A percentile compares a stretch with the other conserved stretches of the same genome.
phyloP scores from a whole-genome alignment of 331 rosid species.

The Cydonia oblonga region DNA sequence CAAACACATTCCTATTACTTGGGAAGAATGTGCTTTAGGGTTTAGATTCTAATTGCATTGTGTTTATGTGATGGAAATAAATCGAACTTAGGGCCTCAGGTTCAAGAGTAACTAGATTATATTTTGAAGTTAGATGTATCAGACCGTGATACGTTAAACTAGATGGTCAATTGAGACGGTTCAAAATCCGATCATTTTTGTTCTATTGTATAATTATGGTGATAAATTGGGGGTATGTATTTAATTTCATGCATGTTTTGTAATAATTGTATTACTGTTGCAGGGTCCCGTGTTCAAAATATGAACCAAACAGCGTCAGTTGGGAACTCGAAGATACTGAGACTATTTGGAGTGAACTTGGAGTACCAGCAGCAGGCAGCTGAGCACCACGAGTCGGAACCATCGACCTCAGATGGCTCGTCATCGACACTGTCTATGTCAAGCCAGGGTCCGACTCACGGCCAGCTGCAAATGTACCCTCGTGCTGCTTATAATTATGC shows the following conservation, averaged over 20 bases:
- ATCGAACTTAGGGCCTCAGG: no score
- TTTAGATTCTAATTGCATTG: not conserved
- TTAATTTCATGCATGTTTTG: constrained; percentile 19
- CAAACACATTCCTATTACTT: constrained; percentile 28
- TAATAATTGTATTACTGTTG: constrained; percentile 17
- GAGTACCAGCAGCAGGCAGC: constrained; percentile 33
- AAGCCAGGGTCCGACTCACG: constrained; percentile 25
- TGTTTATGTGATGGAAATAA: no score
- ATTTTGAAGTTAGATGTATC: not conserved
- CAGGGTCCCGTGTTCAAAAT: constrained; percentile 33
- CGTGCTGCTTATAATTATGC: constrained; percentile 25
- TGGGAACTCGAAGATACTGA: constrained; percentile 48
- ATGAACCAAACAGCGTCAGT: constrained; percentile 23
- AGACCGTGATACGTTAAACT: not conserved
- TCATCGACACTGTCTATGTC: constrained; percentile 25
- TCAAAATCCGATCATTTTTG: not conserved
- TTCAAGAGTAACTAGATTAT: no score
- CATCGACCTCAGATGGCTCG: constrained; percentile 29
- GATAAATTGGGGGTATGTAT: not conserved
- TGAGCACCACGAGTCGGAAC: constrained; percentile 22
- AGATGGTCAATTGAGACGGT: not conserved
- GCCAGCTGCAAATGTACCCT: constrained; percentile 22
- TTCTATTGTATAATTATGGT: not conserved
- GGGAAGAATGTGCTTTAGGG: constrained; percentile 27
- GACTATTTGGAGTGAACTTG: constrained; percentile 93